Evolutionary conservation across 208 protist genomes (phyloP).

Genomic region (Blastocrithidia nonstop): DNA sequence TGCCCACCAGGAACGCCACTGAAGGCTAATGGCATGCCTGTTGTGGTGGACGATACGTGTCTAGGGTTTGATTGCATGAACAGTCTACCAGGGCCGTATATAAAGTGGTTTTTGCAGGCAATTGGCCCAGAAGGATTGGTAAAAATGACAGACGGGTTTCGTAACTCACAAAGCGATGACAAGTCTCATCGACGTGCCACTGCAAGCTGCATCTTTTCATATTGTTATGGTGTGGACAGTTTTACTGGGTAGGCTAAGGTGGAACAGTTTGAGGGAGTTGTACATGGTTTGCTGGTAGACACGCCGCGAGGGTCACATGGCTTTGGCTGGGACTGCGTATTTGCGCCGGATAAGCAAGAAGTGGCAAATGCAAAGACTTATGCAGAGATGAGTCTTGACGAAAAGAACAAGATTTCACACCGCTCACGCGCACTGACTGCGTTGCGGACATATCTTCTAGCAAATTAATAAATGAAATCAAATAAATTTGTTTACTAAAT

Average conservation of each 20-base stretch:
- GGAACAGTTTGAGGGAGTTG: constrained; percentile 56
- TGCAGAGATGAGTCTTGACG: constrained; percentile 62
- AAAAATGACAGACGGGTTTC: constrained; percentile 85
- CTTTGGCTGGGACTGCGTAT: constrained; percentile 94
- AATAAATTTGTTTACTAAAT: too few relatives aligned
- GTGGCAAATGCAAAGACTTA: constrained; percentile 59
- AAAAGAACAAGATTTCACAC: constrained; percentile 95
- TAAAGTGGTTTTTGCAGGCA: constrained; percentile 96
- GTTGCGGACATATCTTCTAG: constrained; percentile 16
- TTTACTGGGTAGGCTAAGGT: constrained; percentile 6
- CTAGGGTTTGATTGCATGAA: constrained; percentile 94
- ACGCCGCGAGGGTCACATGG: constrained; percentile 44
- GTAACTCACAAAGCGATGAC: constrained; percentile 11
- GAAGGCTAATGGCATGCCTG: constrained; percentile 8
- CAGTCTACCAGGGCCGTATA: constrained; percentile 95
- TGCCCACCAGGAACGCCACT: constrained; percentile 7
- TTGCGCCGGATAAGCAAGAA: constrained; percentile 62
- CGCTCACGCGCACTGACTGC: constrained; percentile 55
- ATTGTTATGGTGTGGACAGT: constrained; percentile 11
- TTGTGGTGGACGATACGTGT: constrained; percentile 95
- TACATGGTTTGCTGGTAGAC: constrained; percentile 46
- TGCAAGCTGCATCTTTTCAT: constrained; percentile 55
- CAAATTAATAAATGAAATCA: too few relatives aligned
- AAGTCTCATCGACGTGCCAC: constrained; percentile 38
- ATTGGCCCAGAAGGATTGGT: constrained; percentile 83